Evolutionary conservation across 768 basidiomycete genomes (phyloP).

Genomic region (Lactarius hatsudake): DNA sequence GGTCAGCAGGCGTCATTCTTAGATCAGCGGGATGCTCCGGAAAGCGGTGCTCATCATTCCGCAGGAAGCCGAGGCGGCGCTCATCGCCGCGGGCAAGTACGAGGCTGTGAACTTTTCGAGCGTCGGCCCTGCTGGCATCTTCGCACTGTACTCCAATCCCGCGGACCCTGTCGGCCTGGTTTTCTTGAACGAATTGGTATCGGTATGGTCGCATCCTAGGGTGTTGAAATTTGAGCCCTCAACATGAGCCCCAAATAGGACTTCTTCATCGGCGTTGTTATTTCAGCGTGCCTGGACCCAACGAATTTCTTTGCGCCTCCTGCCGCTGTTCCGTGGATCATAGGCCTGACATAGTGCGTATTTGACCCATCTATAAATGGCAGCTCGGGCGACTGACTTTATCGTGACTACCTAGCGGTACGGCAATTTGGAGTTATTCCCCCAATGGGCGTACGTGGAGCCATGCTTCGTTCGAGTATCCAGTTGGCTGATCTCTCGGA

Average conservation of each 20-base stretch:
- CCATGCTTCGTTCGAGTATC: background rate
- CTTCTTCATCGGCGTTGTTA: conserved; percentile 31
- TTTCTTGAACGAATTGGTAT: conserved; percentile 42
- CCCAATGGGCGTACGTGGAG: conserved; percentile 29
- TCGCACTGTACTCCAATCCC: conserved; percentile 38
- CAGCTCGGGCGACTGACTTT: background rate
- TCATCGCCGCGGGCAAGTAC: conserved; percentile 33
- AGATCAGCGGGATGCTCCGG: background rate
- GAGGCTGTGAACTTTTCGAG: conserved; percentile 37
- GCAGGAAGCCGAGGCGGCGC: conserved; percentile 33
- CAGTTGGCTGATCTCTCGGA: background rate
- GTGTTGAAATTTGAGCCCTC: background rate
- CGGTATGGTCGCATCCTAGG: conserved; percentile 29
- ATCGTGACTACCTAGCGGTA: conserved; percentile 17
- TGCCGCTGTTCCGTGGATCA: conserved; percentile 28
- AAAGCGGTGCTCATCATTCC: background rate
- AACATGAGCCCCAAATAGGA: conserved; percentile 17
- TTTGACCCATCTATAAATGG: background rate
- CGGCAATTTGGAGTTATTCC: conserved; percentile 31
- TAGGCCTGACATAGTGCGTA: conserved; percentile 31
- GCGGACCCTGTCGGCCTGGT: conserved; percentile 34
- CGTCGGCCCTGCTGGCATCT: conserved; percentile 39
- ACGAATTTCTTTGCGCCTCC: conserved; percentile 34
- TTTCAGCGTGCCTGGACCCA: conserved; percentile 31
- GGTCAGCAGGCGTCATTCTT: conserved; percentile 13